These are phyloP conservation scores for Mycosarcoma maydis DNA, from an alignment of 1,284 basidiomycete species.

Conservation along the genomic window DNA sequence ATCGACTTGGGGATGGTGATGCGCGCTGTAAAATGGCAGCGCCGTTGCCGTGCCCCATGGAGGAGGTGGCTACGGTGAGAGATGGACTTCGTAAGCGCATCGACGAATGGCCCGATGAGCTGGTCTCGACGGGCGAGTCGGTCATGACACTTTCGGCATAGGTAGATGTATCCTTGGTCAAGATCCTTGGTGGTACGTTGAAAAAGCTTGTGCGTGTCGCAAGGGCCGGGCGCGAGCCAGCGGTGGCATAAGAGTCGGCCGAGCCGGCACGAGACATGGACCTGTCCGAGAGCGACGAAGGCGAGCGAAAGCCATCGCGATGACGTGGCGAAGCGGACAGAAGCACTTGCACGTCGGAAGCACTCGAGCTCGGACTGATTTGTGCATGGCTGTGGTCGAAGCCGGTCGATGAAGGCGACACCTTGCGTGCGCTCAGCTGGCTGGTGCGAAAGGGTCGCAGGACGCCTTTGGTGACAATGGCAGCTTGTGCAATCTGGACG, in stretches of 20 bases:
- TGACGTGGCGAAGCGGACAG: slow-evolving; percentile 7
- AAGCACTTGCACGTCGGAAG: slow-evolving; percentile 13
- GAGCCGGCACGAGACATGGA: slow-evolving; percentile 21
- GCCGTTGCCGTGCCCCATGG: slow-evolving; percentile 14
- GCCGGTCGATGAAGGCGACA: slow-evolving; percentile 20
- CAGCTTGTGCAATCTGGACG: slow-evolving; percentile 37
- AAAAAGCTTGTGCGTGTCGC: slow-evolving; percentile 13
- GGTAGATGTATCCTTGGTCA: slow-evolving; percentile 9
- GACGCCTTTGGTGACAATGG: slow-evolving; percentile 34
- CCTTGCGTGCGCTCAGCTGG: slow-evolving; percentile 24
- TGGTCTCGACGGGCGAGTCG: slow-evolving; percentile 40
- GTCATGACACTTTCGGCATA: slow-evolving; percentile 15
- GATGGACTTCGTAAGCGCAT: slow-evolving; percentile 27
- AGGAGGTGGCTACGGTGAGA: slow-evolving; percentile 27
- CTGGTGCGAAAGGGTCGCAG: slow-evolving; percentile 28
- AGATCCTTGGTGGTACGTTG: slow-evolving; percentile 18
- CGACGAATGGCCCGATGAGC: slow-evolving; percentile 46
- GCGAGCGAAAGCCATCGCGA: slow-evolving; percentile 6
- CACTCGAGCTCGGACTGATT: slow-evolving; percentile 23
- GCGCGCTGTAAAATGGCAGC: not conserved
- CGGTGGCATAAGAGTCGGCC: slow-evolving; percentile 23
- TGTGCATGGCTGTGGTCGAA: slow-evolving; percentile 20
- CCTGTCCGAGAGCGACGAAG: slow-evolving; percentile 18
- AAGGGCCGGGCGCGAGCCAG: slow-evolving; percentile 8
- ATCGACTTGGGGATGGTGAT: slow-evolving; percentile 17